phyloP scores from a whole-genome alignment of 805 yeast species.

The Nakazawaea siamensis region DNA sequence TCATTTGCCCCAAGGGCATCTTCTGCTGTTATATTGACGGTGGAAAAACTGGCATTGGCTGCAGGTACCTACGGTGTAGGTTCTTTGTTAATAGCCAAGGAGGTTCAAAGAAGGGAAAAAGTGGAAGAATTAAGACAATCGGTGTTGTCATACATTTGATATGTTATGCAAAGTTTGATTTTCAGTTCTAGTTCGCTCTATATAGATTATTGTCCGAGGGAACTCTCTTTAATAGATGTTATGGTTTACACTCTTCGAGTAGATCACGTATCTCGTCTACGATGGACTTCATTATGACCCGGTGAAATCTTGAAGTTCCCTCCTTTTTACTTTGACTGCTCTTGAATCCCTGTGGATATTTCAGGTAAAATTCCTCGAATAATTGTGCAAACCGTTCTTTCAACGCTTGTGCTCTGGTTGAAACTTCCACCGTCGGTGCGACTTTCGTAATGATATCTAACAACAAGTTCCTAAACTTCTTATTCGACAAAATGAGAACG shows the following conservation, averaged over 20 bases:
- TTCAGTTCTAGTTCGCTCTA: conserved; percentile 1
- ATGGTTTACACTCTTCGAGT: neutral
- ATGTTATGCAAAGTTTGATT: neutral
- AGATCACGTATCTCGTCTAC: conserved; percentile 3
- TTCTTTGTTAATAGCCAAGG: conserved; percentile 1
- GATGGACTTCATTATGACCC: neutral
- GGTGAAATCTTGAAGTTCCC: conserved; percentile 4
- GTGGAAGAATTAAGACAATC: conserved; percentile 2
- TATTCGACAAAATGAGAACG: conserved; percentile 2
- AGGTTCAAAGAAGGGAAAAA: neutral
- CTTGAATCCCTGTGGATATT: conserved; percentile 6
- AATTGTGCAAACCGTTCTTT: neutral
- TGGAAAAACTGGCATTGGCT: conserved; percentile 6
- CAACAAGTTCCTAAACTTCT: neutral
- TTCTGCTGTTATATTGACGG: neutral
- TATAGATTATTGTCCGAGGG: neutral
- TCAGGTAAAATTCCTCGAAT: conserved; percentile 4
- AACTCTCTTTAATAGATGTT: neutral
- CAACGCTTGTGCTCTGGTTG: neutral
- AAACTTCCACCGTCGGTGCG: conserved; percentile 1
- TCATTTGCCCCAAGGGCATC: neutral
- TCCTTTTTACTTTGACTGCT: neutral
- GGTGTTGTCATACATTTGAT: conserved; percentile 4
- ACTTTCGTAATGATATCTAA: neutral
- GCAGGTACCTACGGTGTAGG: conserved; percentile 3